Percentiles rank a stretch among this genome's conserved stretches.
Evolutionary conservation across 768 basidiomycete species (phyloP).

Genomic region (Tylopilus plumbeoviolaceoides): DNA sequence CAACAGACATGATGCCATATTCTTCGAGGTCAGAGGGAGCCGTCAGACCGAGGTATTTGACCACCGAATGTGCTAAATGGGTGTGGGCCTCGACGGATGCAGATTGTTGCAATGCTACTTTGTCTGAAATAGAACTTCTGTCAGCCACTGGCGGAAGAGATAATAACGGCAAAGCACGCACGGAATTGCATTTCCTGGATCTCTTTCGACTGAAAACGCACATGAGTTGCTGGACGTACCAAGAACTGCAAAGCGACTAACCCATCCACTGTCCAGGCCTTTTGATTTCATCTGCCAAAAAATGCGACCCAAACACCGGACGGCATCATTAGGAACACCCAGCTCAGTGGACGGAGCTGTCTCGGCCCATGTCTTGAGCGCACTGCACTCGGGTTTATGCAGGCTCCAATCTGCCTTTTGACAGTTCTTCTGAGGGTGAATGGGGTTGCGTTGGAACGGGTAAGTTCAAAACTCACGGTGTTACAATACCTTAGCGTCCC

Average conservation of each 20-base stretch:
- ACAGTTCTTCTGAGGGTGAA: conserved; percentile 44
- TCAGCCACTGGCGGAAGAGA: neutral
- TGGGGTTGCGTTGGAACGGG: neutral
- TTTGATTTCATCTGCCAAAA: conserved; percentile 60
- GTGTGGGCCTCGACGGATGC: conserved; percentile 54
- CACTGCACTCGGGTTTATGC: conserved; percentile 77
- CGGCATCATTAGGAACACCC: conserved; percentile 67
- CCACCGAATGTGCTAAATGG: conserved; percentile 68
- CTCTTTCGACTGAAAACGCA: conserved; percentile 47
- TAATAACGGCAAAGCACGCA: conserved; percentile 34
- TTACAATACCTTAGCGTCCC: conserved; percentile 72
- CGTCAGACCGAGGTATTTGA: conserved; percentile 61
- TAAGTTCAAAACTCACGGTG: conserved; percentile 40
- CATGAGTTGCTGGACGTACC: neutral
- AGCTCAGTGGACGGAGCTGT: conserved; percentile 44
- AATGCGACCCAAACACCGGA: conserved; percentile 75
- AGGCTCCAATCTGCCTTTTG: conserved; percentile 69
- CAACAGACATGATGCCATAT: conserved; percentile 53
- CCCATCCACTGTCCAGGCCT: conserved; percentile 55
- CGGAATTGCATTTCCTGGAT: conserved; percentile 74
- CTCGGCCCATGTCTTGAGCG: conserved; percentile 56
- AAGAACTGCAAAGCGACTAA: conserved; percentile 30
- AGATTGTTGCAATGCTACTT: conserved; percentile 44
- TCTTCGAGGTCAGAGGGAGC: conserved; percentile 56
- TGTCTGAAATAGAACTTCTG: conserved; percentile 40